Base-by-base conservation (phyloP, 768 basidiomycete species). In the Naganishia randhawae region DNA sequence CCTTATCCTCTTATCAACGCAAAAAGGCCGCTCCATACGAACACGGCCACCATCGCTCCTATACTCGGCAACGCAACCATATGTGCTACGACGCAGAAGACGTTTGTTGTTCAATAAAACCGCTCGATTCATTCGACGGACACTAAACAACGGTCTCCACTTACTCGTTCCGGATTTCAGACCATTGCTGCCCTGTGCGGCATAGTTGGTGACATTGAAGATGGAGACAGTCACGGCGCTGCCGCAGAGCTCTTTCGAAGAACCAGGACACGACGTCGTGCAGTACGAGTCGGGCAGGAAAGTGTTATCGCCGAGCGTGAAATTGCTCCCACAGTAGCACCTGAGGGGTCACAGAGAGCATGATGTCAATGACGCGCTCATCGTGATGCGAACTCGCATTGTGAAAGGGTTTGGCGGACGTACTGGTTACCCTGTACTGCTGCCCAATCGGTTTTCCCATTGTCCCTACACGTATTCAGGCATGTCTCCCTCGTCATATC, bases 271-370 rank as follows among this genome's bases (percentile, higher is more conserved):
- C 19, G 57, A n/a, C 3, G 35, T 61, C 11, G 37, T 22, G 14
- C 57, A 61, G 41, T 61, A 61, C 25, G 57, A 61, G 14, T 61
- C 57, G 35, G 74, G 72, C 45, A 62, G 16, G 17, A 61, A 61
- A 13, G 57, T 61, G 35, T 33, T 32, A 32, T 69, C 29, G 7
- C 63, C 63, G 16, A 63, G 50, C 3, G 25, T 37, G 63, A 70
- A 68, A 14, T 29, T 32, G 25, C 64, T 54, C 11, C 68, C 68
- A 50, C 68, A 69, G 19, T 54, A 64, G 41, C 68, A 69, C 17
- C 52, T 41, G 68, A 71, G 72, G 27, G 63, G 64, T 14, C 0
- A 11, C 6, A n/a, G 7, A 25, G n/a, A 19, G 39, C n/a, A 61
- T n/a, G n/a, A n/a, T n/a, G n/a, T n/a, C n/a, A n/a, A n/a, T n/a